A percentile compares a stretch with the other conserved stretches of the same genome.
phyloP scores from a whole-genome alignment of 768 basidiomycete genomes.

The Lentinula edodes region DNA sequence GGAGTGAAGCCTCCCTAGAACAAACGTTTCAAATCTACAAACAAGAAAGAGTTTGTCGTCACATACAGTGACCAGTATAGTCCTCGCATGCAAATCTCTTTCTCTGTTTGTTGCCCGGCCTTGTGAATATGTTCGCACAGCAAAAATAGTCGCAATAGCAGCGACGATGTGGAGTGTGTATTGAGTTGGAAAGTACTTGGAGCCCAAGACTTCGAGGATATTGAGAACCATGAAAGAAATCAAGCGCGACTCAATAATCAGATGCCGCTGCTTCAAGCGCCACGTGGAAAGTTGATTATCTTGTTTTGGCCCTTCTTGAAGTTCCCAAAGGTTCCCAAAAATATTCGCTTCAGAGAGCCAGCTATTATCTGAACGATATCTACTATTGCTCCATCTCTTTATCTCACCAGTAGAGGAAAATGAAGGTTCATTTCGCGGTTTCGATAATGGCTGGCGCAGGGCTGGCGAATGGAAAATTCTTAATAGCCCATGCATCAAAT shows the following conservation, averaged over 20 bases:
- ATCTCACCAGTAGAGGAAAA: too few species aligned
- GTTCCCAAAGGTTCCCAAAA: too few species aligned
- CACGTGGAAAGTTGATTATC: too few species aligned
- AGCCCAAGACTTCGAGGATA: conserved; percentile 31
- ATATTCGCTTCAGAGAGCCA: too few species aligned
- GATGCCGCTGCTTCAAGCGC: too few species aligned
- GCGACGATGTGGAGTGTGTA: conserved; percentile 52
- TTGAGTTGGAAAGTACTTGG: conserved; percentile 44
- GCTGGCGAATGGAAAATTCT: too few species aligned
- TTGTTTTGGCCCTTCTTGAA: too few species aligned
- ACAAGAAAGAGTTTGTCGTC: neutral
- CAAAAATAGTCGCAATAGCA: conserved; percentile 36
- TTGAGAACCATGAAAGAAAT: conserved; percentile 46
- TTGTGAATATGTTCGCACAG: conserved; percentile 57
- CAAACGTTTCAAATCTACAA: neutral
- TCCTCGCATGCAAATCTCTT: conserved; percentile 67
- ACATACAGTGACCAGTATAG: conserved; percentile 66
- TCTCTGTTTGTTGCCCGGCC: conserved; percentile 69
- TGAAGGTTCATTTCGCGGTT: too few species aligned
- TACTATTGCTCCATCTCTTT: too few species aligned
- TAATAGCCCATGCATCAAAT: neutral
- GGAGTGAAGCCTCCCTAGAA: conserved; percentile 71
- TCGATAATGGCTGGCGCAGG: too few species aligned
- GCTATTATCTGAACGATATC: too few species aligned
- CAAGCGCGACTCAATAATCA: too few species aligned